Base-by-base conservation (phyloP, 1,284 basidiomycete species). In the Cutaneotrichosporon cutaneum region DNA sequence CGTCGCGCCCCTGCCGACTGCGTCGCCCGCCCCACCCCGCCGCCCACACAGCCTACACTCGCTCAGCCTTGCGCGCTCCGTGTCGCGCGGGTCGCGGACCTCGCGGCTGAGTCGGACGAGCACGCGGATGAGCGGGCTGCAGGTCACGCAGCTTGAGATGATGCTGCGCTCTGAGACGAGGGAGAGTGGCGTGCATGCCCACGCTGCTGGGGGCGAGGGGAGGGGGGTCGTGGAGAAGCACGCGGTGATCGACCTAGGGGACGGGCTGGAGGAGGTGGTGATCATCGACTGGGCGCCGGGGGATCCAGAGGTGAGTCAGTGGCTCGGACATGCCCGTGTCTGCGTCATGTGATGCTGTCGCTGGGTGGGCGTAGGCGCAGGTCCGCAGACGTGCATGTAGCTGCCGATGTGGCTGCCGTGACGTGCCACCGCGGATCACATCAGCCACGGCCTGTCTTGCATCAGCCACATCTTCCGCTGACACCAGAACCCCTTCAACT, bases 401-500 rank as follows among this genome's bases (percentile, higher is more conserved):
- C 30, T 30, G 30, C 30, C 4, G 30, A 9, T 30, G 30, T 30
- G 30, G 30, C 30, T 30, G 9, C 30, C 4, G 30, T 30, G 30
- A 30, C 9, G 30, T 9, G 30, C 30, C 30, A 30, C 30, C 5
- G 30, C 30, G 30, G 30, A 30, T 9, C 30, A 30, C 30, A 9
- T 30, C 30, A 30, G 30, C 30, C 30, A 30, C 30, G 30, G 30
- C 30, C 30, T 9, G 30, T 9, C 30, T 30, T 9, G 30, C 44
- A 24, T 48, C 47, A 48, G 22, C 47, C 24, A 48, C 18, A 8
- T n/a, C 1, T n/a, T n/a, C 14, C 13, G 18, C 61, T 59, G n/a
- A 62, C 39, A 9, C 1, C 62, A 78, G 76, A 70, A 75, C 60
- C 76, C 76, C 0, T 69, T 73, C 64, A 76, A 78, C 60, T 77